Base-by-base conservation (phyloP, 805 yeast species). In the Metschnikowia drakensbergensis region DNA sequence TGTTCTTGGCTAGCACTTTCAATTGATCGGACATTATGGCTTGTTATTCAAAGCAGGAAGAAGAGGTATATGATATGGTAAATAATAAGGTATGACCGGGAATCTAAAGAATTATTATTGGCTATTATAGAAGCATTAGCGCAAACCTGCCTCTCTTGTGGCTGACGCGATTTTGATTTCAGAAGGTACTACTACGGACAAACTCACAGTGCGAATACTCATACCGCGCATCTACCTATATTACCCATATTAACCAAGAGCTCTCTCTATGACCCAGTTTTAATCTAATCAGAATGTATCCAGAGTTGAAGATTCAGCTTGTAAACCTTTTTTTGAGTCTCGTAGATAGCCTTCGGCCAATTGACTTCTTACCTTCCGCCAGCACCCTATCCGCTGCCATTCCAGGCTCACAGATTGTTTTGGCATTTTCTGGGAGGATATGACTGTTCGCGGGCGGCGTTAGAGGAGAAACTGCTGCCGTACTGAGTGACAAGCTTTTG, bases 1-100 rank as follows among this genome's bases (percentile, higher is more conserved):
- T 52, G 30, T 54, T 54, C 23, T 47, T 28, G 13, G 58, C 51
- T 13, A 52, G 46, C n/a, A 49, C 45, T 33, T 32, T 37, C 23
- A 46, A 40, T 6, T 30, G 35, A n/a, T 32, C 22, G 28, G 36
- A 10, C 43, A 40, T 40, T 11, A n/a, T 8, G 30, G 38, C 28
- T 13, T 7, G 9, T n/a, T 8, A 33, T 6, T 6, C 9, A 13
- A 17, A 33, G 9, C 22, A 9, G n/a, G 3, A 33, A 4, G 31
- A 23, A 22, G 8, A 10, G 38, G 38, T 36, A 9, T 8, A 36
- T 4, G 8, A 3, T 23, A 23, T 10, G 10, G 38, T 10, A 33
- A n/a, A 8, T 4, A 4, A 6, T 11, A 0, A 31, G n/a, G 13
- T 5, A 9, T n/a, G n/a, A n/a, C n/a, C n/a, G n/a, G n/a, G n/a